These are phyloP conservation scores for Puccinia hordei DNA, from an alignment of 1,284 basidiomycete genomes.

Conservation along the genomic window DNA sequence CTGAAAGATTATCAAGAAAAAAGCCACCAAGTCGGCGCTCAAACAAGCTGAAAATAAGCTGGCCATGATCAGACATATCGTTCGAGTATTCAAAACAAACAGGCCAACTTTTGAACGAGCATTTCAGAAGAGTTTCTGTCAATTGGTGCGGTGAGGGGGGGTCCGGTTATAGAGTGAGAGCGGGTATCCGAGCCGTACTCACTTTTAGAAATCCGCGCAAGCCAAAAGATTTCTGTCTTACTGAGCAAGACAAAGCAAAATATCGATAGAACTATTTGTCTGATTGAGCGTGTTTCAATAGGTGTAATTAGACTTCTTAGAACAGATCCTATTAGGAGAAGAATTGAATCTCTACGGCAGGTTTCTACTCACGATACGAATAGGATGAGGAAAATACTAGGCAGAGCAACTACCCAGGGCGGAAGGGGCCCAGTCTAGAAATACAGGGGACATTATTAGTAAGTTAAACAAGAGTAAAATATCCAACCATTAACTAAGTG, in stretches of 20 bases:
- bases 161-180: no score
- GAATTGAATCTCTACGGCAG: background rate
- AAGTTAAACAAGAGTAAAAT: background rate
- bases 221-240: constrained; percentile 29
- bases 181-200: background rate
- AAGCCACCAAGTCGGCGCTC: constrained; percentile 25
- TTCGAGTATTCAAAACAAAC: constrained; percentile 19
- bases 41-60: constrained; percentile 32
- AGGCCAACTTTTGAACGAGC: background rate
- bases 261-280: constrained; percentile 28
- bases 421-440: constrained; percentile 13
- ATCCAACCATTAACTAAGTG: background rate
- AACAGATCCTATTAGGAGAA: background rate
- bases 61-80: constrained; percentile 20
- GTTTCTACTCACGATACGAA: constrained; percentile 6
- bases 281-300: background rate
- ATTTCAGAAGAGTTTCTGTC: background rate
- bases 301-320: background rate
- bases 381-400: constrained; percentile 19
- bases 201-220: constrained; percentile 27
- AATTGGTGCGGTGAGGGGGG: background rate
- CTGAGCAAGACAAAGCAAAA: constrained; percentile 31
- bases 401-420: constrained; percentile 15
- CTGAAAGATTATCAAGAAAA: constrained; percentile 17
- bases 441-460: background rate